phyloP scores from a whole-genome alignment of 1,284 basidiomycete genomes.

The Ganoderma lucidum region DNA sequence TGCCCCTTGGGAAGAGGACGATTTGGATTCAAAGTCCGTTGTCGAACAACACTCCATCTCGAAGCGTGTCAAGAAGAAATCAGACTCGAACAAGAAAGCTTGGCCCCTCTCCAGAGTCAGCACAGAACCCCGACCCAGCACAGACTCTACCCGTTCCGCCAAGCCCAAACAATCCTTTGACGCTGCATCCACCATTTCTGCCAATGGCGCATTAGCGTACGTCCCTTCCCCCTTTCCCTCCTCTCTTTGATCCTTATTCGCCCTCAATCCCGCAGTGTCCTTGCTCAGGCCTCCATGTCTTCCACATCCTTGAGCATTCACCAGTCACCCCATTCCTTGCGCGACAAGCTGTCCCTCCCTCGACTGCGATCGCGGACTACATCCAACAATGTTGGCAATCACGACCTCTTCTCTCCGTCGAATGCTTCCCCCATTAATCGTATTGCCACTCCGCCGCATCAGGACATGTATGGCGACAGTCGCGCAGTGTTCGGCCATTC shows the following conservation, averaged over 20 bases:
- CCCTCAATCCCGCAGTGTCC: constrained; percentile 42
- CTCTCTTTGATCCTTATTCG: constrained; percentile 6
- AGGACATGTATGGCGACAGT: constrained; percentile 33
- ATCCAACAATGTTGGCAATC: constrained; percentile 36
- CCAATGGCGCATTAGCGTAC: constrained; percentile 65
- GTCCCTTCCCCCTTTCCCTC: constrained; percentile 34
- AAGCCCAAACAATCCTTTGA: constrained; percentile 68
- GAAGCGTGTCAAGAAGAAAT: constrained; percentile 41
- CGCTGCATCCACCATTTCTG: constrained; percentile 55
- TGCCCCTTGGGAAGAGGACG: constrained; percentile 80
- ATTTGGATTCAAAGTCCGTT: constrained; percentile 53
- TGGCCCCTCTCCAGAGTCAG: constrained; percentile 55
- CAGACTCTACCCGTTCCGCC: constrained; percentile 63
- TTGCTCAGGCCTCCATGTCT: constrained; percentile 68
- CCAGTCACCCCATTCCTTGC: constrained; percentile 45
- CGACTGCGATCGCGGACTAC: constrained; percentile 43
- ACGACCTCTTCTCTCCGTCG: constrained; percentile 28
- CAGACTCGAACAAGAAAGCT: constrained; percentile 49
- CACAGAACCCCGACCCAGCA: constrained; percentile 61
- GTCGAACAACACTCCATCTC: constrained; percentile 39
- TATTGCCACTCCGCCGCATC: constrained; percentile 35
- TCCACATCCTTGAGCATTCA: constrained; percentile 51
- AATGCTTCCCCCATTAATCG: constrained; percentile 39
- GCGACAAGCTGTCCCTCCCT: constrained; percentile 46
- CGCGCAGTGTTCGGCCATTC: constrained; percentile 33